Evolutionary conservation across 306 rosid genomes (phyloP), one percentile per base, ranked within the genome.

Genomic region (Cicer chorassanicum): DNA sequence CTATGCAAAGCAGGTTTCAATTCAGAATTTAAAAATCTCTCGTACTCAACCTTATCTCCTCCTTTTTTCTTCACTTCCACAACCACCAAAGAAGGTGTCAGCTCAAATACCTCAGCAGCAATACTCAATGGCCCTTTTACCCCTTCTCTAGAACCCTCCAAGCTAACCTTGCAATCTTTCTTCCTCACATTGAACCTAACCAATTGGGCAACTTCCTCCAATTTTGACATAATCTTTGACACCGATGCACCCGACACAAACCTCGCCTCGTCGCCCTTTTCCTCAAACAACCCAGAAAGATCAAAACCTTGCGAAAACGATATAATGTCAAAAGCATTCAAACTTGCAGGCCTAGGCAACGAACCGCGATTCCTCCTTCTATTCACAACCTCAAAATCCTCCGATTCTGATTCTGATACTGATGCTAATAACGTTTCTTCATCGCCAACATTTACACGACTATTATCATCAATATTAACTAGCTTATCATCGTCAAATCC

Each of bases 1-100:
- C 74, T 83, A 67, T 80, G 81, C 86, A 87, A 76, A 0, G 84
- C 87, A 0, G 91, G 87, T 18, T 55, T 83, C 91, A 87, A 81
- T 59, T 87, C 87, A 21, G 72, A 44, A 65, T 76, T 83, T 38
- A 83, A 81, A 59, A 87, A 87, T 6, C 61, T 68, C 4, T 87
- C 86, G 60, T 87, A 87, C 79, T 87, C 91, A 1, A 14, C 75
- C 42, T 48, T 83, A 53, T 83, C 87, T 8, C 91, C 91, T 81
- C 78, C 89, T 71, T 87, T 87, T 75, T 81, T 87, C 89, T 87
- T 87, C 34, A 87, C 89, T 67, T 87, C 91, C 54, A 87, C 86
- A n/a, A 87, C 91, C 24, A 87, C 87, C 87, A 87, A 75, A 1
- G 87, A 83, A 13, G 86, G 86, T 1, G 89, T 87, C 56, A 87